Base-by-base conservation (phyloP, 2,329 filamentous ascomycete species). In the Claviceps arundinis region DNA sequence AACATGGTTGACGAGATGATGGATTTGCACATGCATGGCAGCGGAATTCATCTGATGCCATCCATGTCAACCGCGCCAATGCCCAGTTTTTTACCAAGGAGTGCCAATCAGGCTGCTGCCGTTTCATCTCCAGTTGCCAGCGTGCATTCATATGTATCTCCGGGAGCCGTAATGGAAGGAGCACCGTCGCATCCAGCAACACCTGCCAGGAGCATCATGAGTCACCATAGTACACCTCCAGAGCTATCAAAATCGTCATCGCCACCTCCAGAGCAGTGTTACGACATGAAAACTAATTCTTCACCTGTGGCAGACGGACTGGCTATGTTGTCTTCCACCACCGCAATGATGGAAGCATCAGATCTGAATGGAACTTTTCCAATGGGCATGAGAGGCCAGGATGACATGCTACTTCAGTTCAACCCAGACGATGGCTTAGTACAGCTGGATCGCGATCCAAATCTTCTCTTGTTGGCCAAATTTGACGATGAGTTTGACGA, bases 231-330 rank as follows among this genome's bases (percentile, higher is more conserved):
- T 63, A 78, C 78, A 3, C 77, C 78, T 4, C 79, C 79, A 1
- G 78, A 77, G 55, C 73, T 82, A 34, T 81, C 78, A n/a, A 73
- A 78, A 54, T 78, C 78, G 22, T 77, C 77, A 14, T 81, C 79
- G 24, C 78, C 78, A 4, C 75, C 74, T 30, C 66, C 72, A 5
- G 60, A 62, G n/a, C 70, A 66, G 45, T 75, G 71, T 62, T 78
- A 75, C 57, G 69, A 75, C 43, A 62, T 70, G 53, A 72, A 75
- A 43, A 64, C 69, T 42, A 68, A 66, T 60, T 63, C 64, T 1
- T 61, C 65, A 4, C 60, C 60, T 24, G 58, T 57, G 43, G 52
- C 55, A 1, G 65, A 69, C 26, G 65, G 65, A 30, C 55, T 68
- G 41, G 60, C 61, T 52, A 58, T 52, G 46, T 60, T 67, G 56